Evolutionary conservation across 495 filamentous ascomycete genomes (phyloP).

Genomic region (Aspergillus carlsbadensis): DNA sequence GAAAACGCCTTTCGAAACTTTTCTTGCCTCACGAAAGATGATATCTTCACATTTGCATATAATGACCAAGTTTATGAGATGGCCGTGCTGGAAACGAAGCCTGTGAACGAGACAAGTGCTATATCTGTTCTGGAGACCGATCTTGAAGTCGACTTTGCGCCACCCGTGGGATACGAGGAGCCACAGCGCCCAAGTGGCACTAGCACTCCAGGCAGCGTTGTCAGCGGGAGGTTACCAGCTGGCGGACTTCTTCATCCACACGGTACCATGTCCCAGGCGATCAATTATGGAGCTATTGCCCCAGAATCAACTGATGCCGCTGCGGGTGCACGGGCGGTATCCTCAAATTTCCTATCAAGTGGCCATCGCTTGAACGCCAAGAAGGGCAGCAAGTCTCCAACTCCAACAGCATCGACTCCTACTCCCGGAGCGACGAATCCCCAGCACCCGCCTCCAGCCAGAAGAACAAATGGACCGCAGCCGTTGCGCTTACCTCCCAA

Average conservation of each 20-base stretch:
- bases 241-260: slow-evolving; percentile 76
- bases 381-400: slow-evolving; percentile 74
- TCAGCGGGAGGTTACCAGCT: slow-evolving; percentile 55
- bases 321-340: slow-evolving; percentile 59
- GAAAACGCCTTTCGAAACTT: slow-evolving; percentile 96
- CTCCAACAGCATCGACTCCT: slow-evolving; percentile 79
- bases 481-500: slow-evolving; percentile 83
- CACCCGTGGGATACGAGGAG: slow-evolving; percentile 92
- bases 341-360: slow-evolving; percentile 72
- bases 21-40: slow-evolving; percentile 84
- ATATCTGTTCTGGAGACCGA: slow-evolving; percentile 96
- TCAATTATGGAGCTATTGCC: slow-evolving; percentile 95
- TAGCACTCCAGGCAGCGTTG: slow-evolving; percentile 66
- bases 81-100: slow-evolving; percentile 89
- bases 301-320: slow-evolving; percentile 67
- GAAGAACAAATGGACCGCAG: slow-evolving; percentile 74
- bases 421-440: slow-evolving; percentile 65
- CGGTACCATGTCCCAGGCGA: slow-evolving; percentile 92
- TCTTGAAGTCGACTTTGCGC: slow-evolving; percentile 89
- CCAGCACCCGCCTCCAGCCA: slow-evolving; percentile 39
- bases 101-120: slow-evolving; percentile 67
- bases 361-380: slow-evolving; percentile 79
- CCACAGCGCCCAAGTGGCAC: slow-evolving; percentile 60
- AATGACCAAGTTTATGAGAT: slow-evolving; percentile 92
- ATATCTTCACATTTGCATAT: slow-evolving; percentile 92